These are phyloP conservation scores for Neospermospora avenae DNA, from an alignment of 2,329 filamentous ascomycete genomes.

Conservation along the genomic window DNA sequence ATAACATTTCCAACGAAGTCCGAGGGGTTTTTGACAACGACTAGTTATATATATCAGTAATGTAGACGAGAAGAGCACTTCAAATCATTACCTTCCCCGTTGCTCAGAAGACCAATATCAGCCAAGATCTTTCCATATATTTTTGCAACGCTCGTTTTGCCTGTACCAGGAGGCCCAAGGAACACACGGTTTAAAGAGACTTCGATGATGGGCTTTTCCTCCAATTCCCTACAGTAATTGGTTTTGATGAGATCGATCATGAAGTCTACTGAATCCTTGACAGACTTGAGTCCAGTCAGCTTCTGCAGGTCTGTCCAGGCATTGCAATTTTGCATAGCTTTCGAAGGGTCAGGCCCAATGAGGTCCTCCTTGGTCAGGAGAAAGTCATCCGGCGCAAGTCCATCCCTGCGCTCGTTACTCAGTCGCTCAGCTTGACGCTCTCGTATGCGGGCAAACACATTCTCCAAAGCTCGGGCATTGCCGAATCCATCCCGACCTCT, in stretches of 20 bases:
- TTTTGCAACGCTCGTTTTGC: constrained; percentile 73
- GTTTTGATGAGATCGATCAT: constrained; percentile 58
- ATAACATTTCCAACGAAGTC: constrained; percentile 66
- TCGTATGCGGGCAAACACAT: constrained; percentile 50
- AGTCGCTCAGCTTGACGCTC: constrained; percentile 59
- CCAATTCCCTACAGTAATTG: constrained; percentile 65
- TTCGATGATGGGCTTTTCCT: constrained; percentile 55
- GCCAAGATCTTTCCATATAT: constrained; percentile 67
- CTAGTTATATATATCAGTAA: constrained; percentile 37
- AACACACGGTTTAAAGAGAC: constrained; percentile 68
- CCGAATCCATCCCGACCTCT: constrained; percentile 67
- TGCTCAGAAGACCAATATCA: constrained; percentile 64
- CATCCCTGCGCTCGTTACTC: constrained; percentile 41
- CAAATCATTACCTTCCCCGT: constrained; percentile 55
- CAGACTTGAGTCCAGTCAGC: constrained; percentile 56
- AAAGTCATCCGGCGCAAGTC: constrained; percentile 50
- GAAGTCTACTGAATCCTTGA: constrained; percentile 58
- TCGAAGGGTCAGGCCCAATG: constrained; percentile 63
- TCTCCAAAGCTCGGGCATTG: constrained; percentile 69
- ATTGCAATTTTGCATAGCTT: constrained; percentile 47
- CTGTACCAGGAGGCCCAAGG: constrained; percentile 69
- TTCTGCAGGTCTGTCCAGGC: constrained; percentile 57
- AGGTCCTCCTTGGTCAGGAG: constrained; percentile 64
- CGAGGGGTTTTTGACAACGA: constrained; percentile 67
- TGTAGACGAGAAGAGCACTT: background rate